Evolutionary conservation across 139 green algal genomes (phyloP), one percentile per base, ranked within the genome.

Genomic region (Klebsormidium nitens): DNA sequence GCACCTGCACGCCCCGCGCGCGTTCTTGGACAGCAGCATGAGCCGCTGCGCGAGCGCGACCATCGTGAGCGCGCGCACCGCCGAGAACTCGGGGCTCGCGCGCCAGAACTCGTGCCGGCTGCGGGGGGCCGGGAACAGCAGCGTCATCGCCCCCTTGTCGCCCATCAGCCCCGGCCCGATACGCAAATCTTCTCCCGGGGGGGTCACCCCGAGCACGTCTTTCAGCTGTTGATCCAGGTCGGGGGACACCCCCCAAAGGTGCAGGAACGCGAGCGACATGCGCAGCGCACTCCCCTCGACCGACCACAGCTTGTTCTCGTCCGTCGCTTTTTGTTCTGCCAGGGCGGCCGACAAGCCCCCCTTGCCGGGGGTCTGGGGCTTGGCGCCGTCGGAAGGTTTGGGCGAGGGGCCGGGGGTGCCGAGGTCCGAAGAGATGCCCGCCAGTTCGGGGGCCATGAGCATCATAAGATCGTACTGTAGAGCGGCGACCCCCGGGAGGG

Each of bases 71-170:
- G 19, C 32, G 28, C 46, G 69, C 23, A 50, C 23, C 1, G 69
- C 69, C 8, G 36, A 64, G 52, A 77, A 77, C 34, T 64, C 39
- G 19, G 40, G 39, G 8, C 26, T 48, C 14, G 42, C 36, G 8
- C 28, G 5, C 60, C 63, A 77, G 19, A 75, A 29, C 40, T 75
- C 40, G 19, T 31, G 31, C 1, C 40, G 23, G 5, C 28, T 28
- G 3, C 64, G 19, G 3, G 17, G 32, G 1, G 36, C 50, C 26
- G 56, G 69, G 14, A 77, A 31, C 28, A 31, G 28, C 36, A 77
- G 52, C n/a, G 69, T 72, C 19, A 71, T n/a, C 32, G 69, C 69
- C 1, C 69, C 69, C 17, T 71, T 62, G 32, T 77, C 69, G 23
- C 69, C 69, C 5, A 38, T 32, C 26, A 77, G 37, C 26, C 59